A percentile compares a stretch with the other conserved stretches of the same genome.
Conservation (phyloP, 306 rosid species). For the Heteromeles arbutifolia region DNA sequence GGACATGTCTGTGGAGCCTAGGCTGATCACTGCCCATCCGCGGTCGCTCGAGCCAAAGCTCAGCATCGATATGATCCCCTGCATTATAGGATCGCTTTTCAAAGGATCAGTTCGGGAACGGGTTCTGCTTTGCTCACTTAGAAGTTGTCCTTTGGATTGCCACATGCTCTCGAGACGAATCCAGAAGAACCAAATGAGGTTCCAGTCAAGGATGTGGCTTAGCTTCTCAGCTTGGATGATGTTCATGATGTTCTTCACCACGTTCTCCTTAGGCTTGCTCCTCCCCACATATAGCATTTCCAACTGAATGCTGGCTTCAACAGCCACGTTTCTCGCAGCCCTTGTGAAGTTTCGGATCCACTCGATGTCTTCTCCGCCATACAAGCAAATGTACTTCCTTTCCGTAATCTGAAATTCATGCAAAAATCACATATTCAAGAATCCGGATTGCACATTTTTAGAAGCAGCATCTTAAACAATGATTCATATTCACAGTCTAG, state of each 20-base stretch:
- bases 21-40: slow-evolving; percentile 17
- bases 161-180: slow-evolving; percentile 23
- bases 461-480: not conserved
- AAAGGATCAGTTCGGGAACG: not conserved
- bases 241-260: slow-evolving; percentile 4
- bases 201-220: slow-evolving; percentile 30
- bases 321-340: slow-evolving; percentile 16
- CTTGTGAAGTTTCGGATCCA: slow-evolving; percentile 55
- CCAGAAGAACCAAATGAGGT: slow-evolving; percentile 69
- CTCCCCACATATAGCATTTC: slow-evolving; percentile 58
- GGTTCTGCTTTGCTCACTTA: not conserved
- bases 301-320: slow-evolving; percentile 22
- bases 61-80: slow-evolving; percentile 24
- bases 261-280: slow-evolving; percentile 42
- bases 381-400: slow-evolving; percentile 43
- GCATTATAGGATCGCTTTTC: slow-evolving; percentile 20
- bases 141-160: slow-evolving; percentile 12
- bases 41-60: slow-evolving; percentile 27
- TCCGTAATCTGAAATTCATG: not conserved
- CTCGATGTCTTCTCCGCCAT: slow-evolving; percentile 53
- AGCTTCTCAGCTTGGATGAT: slow-evolving; percentile 17
- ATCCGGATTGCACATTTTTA: not conserved
- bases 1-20: not conserved
- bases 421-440: not conserved
- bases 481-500: not conserved